phyloP scores from a whole-genome alignment of 805 yeast genomes.

The Wickerhamiella alocasiicola region DNA sequence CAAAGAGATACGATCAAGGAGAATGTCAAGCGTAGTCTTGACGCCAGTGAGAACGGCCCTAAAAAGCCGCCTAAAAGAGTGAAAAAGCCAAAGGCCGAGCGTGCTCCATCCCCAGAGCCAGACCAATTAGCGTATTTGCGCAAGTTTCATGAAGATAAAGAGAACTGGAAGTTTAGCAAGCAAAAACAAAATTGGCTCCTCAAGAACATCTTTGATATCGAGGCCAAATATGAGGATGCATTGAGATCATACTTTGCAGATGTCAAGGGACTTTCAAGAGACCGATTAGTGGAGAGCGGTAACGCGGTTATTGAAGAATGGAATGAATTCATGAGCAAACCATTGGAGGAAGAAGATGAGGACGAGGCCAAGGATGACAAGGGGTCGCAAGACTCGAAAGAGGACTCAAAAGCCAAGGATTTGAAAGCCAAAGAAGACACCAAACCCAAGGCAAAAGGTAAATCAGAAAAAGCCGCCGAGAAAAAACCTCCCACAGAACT shows the following conservation, averaged over 20 bases:
- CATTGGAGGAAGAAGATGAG: conserved; percentile 15
- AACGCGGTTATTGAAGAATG: conserved; percentile 38
- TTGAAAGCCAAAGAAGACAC: conserved; percentile 12
- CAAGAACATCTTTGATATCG: conserved; percentile 40
- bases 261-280: conserved; percentile 58
- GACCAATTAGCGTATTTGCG: conserved; percentile 60
- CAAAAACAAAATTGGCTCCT: conserved; percentile 80
- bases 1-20: conserved; percentile 23
- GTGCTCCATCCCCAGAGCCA: conserved; percentile 59
- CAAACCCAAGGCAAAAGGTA: conserved; percentile 12
- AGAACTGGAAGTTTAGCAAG: conserved; percentile 71
- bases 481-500: conserved; percentile 16
- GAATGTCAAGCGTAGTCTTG: conserved; percentile 22
- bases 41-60: conserved; percentile 18
- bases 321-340: conserved; percentile 37
- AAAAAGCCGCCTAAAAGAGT: conserved; percentile 58
- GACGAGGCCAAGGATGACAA: not conserved
- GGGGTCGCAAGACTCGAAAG: conserved; percentile 12
- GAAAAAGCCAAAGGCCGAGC: conserved; percentile 55
- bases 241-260: conserved; percentile 43
- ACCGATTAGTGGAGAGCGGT: conserved; percentile 41
- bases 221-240: conserved; percentile 39
- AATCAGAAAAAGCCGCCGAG: conserved; percentile 1
- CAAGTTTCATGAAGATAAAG: conserved; percentile 43
- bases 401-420: conserved; percentile 16